Conservation (phyloP, 495 filamentous ascomycete species). For the Xylaria palmicola region DNA sequence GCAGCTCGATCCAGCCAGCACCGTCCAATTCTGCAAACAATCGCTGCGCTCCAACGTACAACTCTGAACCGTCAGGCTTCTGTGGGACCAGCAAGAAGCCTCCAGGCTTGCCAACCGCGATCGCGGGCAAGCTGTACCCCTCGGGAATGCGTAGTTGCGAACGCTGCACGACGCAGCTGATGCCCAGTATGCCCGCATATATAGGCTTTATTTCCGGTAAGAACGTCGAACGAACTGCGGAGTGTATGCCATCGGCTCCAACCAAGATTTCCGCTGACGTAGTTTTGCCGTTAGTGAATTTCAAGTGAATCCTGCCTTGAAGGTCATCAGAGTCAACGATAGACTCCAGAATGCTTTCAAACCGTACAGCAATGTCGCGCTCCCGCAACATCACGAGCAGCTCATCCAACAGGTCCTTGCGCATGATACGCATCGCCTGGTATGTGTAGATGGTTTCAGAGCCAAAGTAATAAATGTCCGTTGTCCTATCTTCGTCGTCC, state of each 20-base stretch:
- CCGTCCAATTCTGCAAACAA: slow-evolving; percentile 14
- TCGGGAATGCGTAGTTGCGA: slow-evolving; percentile 19
- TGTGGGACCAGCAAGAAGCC: slow-evolving; percentile 51
- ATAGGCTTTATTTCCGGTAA: slow-evolving; percentile 15
- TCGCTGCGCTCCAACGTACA: slow-evolving; percentile 44
- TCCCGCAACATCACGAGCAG: slow-evolving; percentile 35
- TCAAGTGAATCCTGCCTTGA: slow-evolving; percentile 35
- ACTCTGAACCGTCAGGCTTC: slow-evolving; percentile 41
- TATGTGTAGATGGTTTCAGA: slow-evolving; percentile 42
- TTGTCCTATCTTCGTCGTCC: slow-evolving; percentile 31
- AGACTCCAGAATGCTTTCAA: no score
- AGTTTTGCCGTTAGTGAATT: slow-evolving; percentile 42
- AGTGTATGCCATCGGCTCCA: slow-evolving; percentile 54
- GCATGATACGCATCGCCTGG: slow-evolving; percentile 46
- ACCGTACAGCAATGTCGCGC: slow-evolving; percentile 35
- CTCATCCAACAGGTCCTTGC: slow-evolving; percentile 43
- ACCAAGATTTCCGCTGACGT: slow-evolving; percentile 32
- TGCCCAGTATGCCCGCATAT: slow-evolving; percentile 22
- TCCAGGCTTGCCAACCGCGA: slow-evolving; percentile 42
- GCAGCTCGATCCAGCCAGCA: slow-evolving; percentile 22
- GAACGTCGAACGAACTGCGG: slow-evolving; percentile 35
- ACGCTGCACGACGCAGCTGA: slow-evolving; percentile 29
- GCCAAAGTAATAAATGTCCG: slow-evolving; percentile 49
- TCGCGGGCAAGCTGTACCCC: slow-evolving; percentile 41
- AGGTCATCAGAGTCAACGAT: no score